phyloP scores from a whole-genome alignment of 1,139 yeast genomes.

The Geotrichum siamense region DNA sequence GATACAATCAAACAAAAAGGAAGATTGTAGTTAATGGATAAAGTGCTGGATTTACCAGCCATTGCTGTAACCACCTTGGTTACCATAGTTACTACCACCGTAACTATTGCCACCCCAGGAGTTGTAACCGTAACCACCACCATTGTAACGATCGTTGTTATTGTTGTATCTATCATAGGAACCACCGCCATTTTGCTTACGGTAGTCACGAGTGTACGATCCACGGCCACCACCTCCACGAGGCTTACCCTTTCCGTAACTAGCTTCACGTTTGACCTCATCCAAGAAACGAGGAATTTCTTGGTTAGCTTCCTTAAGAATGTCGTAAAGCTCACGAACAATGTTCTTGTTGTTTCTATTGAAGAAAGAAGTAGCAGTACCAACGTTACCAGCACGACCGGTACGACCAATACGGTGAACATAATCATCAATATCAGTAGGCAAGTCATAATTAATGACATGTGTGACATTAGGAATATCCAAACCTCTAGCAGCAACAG shows the following conservation, averaged over 20 bases:
- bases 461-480: conserved; percentile 98
- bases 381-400: conserved; percentile 99
- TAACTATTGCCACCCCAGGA: conserved; percentile 31
- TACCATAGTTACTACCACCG: conserved; percentile 20
- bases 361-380: conserved; percentile 96
- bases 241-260: conserved; percentile 53
- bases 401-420: conserved; percentile 99
- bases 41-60: conserved; percentile 17
- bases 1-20: conserved; percentile 5
- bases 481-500: conserved; percentile 98
- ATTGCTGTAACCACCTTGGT: conserved; percentile 18
- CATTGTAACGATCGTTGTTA: conserved; percentile 24
- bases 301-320: conserved; percentile 93
- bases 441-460: conserved; percentile 94
- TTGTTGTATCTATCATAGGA: conserved; percentile 32
- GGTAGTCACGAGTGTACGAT: conserved; percentile 34
- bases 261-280: conserved; percentile 70
- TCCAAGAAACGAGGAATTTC: conserved; percentile 87
- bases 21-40: conserved; percentile 9
- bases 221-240: conserved; percentile 34
- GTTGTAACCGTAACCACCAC: conserved; percentile 32
- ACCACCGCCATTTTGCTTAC: conserved; percentile 33
- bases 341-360: conserved; percentile 91
- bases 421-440: conserved; percentile 94
- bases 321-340: conserved; percentile 79